phyloP scores from a whole-genome alignment of 352 stramenopile species.

The Pythium graminicola region DNA sequence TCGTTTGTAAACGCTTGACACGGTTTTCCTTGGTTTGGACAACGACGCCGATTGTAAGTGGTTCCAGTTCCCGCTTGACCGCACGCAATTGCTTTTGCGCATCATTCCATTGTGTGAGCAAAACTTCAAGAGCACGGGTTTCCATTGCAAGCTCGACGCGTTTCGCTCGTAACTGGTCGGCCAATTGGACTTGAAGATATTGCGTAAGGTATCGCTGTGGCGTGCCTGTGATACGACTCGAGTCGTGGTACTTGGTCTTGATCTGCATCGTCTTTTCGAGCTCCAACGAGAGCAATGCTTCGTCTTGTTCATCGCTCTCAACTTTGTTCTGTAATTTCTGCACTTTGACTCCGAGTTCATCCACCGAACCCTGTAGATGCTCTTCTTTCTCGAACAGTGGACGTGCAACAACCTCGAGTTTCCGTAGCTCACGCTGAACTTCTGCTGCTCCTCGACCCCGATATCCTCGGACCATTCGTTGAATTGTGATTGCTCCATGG shows the following conservation, averaged over 20 bases:
- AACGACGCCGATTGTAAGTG: slow-evolving; percentile 77
- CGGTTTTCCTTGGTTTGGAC: slow-evolving; percentile 71
- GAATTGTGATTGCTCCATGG: slow-evolving; percentile 49
- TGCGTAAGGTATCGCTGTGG: slow-evolving; percentile 91
- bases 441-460: slow-evolving; percentile 62
- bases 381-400: slow-evolving; percentile 62
- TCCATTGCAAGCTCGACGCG: slow-evolving; percentile 60
- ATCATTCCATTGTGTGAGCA: slow-evolving; percentile 56
- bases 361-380: slow-evolving; percentile 33
- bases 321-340: slow-evolving; percentile 34
- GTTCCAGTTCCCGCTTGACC: slow-evolving; percentile 71
- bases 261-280: slow-evolving; percentile 80
- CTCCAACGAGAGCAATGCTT: slow-evolving; percentile 51
- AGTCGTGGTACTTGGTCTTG: slow-evolving; percentile 84
- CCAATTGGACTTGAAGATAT: slow-evolving; percentile 88
- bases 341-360: slow-evolving; percentile 48
- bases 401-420: slow-evolving; percentile 64
- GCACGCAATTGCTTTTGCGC: slow-evolving; percentile 61
- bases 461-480: slow-evolving; percentile 75
- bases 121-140: slow-evolving; percentile 39
- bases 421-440: slow-evolving; percentile 63
- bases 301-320: slow-evolving; percentile 40
- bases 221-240: slow-evolving; percentile 76
- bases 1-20: slow-evolving; percentile 53
- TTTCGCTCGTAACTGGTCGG: slow-evolving; percentile 72